Conservation (phyloP, 177 flowering plant species). For the Vitis hybrid region DNA sequence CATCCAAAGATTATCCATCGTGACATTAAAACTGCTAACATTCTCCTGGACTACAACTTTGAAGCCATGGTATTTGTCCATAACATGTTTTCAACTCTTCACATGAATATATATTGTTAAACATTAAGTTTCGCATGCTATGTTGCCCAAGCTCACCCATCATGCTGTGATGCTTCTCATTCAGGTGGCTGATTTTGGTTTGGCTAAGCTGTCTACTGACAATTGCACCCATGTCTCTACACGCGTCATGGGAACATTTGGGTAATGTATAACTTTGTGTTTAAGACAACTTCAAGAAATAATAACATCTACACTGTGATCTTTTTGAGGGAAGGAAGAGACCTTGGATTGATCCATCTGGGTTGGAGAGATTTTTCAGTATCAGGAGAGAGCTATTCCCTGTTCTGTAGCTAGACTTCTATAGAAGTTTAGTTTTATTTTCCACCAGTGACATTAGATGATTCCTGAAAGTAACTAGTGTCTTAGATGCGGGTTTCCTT, state of each 20-base stretch:
- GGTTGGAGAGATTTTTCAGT: too few relatives aligned
- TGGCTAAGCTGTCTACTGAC: constrained; percentile 79
- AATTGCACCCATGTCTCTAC: constrained; percentile 85
- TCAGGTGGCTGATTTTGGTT: constrained; percentile 89
- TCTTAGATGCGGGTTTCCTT: too few relatives aligned
- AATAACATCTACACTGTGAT: too few relatives aligned
- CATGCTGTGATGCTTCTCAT: not conserved
- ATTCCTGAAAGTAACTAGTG: too few relatives aligned
- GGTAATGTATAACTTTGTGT: constrained; percentile 37
- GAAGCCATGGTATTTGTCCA: constrained; percentile 66
- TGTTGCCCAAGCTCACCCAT: not conserved
- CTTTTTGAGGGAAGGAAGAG: too few relatives aligned
- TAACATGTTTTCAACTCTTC: not conserved
- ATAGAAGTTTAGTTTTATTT: too few relatives aligned
- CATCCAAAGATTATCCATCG: constrained; percentile 84
- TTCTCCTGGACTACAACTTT: constrained; percentile 68
- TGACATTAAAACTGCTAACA: constrained; percentile 80
- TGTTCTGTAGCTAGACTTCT: too few relatives aligned
- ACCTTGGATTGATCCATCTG: too few relatives aligned
- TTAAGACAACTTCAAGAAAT: not conserved
- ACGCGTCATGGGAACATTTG: constrained; percentile 95
- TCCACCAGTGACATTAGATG: too few relatives aligned
- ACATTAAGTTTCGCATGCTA: not conserved
- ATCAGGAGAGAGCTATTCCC: too few relatives aligned
- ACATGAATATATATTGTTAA: too few relatives aligned